phyloP scores from a whole-genome alignment of 78 protist species.

The Pelomyxa schiedti region DNA sequence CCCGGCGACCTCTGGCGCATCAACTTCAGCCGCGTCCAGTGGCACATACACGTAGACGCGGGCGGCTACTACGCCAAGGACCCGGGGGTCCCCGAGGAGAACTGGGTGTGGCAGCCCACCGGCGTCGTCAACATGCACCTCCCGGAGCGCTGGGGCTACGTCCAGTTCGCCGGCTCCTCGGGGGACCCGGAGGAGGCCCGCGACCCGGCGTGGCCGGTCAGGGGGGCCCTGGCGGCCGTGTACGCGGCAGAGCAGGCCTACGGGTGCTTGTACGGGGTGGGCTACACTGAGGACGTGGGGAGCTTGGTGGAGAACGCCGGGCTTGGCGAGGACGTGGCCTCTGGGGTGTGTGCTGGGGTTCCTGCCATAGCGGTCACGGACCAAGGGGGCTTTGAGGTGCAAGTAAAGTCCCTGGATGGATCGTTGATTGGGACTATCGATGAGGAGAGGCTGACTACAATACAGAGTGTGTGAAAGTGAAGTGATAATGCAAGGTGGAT shows the following conservation, averaged over 20 bases:
- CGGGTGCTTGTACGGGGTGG: neutral
- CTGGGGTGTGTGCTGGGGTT: no score
- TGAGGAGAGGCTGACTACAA: no score
- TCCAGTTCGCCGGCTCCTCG: slow-evolving; percentile 19
- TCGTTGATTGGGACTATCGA: no score
- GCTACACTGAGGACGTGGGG: neutral
- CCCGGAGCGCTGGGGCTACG: neutral
- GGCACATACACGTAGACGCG: neutral
- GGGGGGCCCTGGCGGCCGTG: neutral
- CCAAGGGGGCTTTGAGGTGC: no score
- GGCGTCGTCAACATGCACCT: neutral
- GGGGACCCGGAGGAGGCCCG: neutral
- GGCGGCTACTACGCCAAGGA: neutral
- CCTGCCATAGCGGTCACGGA: no score
- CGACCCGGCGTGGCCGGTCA: neutral
- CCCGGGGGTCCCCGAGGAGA: neutral
- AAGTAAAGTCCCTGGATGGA: no score
- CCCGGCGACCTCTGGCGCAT: slow-evolving; percentile 7
- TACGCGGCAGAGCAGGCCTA: neutral
- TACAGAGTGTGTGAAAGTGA: no score
- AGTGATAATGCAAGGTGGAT: no score
- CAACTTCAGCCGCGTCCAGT: slow-evolving; percentile 22
- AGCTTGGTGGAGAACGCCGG: neutral
- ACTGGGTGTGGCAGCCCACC: slow-evolving; percentile 11
- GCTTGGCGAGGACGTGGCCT: neutral